Conservation (phyloP, 441 rosid species). For the Manihot esculenta region DNA sequence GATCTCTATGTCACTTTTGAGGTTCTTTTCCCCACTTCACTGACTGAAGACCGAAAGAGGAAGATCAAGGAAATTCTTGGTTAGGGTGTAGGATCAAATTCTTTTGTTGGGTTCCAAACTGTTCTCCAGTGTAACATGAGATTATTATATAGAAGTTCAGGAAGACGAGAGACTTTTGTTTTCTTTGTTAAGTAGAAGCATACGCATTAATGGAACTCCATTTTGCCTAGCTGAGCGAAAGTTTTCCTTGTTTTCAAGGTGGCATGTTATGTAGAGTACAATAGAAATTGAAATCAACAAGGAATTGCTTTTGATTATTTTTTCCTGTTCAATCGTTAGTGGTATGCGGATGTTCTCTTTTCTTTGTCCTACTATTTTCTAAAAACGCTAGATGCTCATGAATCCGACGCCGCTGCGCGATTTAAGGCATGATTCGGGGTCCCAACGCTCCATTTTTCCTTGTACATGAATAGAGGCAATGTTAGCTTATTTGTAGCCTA, state of each 20-base stretch:
- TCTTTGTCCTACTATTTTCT: too few species aligned
- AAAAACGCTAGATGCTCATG: background rate
- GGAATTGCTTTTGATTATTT: background rate
- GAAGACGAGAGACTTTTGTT: conserved; percentile 24
- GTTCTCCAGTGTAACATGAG: conserved; percentile 35
- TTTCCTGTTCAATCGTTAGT: too few species aligned
- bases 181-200: conserved; percentile 9
- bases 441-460: background rate
- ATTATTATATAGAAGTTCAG: conserved; percentile 29
- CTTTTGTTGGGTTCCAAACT: conserved; percentile 24
- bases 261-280: background rate
- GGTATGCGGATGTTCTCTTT: too few species aligned
- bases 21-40: conserved; percentile 79
- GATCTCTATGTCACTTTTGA: conserved; percentile 81
- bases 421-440: too few species aligned
- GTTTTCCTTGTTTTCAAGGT: background rate
- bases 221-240: conserved; percentile 5
- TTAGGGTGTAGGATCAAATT: conserved; percentile 30
- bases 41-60: conserved; percentile 81
- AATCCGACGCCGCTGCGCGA: too few species aligned
- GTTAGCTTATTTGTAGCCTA: background rate
- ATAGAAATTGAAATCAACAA: background rate
- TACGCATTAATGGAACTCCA: background rate
- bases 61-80: conserved; percentile 73
- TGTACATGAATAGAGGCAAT: background rate